phyloP scores from a whole-genome alignment of 2,329 filamentous ascomycete species.

The Oidium heveae region DNA sequence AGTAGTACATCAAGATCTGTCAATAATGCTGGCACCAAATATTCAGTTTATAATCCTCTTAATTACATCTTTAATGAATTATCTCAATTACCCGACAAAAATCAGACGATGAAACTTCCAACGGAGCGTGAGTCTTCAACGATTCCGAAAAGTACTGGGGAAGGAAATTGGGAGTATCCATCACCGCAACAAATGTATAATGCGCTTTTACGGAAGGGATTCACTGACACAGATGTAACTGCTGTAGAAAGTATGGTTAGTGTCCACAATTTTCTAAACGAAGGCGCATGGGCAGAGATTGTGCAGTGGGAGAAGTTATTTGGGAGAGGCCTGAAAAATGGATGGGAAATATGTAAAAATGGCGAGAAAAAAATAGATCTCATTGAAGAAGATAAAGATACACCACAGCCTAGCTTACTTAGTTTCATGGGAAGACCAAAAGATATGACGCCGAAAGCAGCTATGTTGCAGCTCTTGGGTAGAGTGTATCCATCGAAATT shows the following conservation, averaged over 20 bases:
- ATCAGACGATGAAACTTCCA: conserved; percentile 51
- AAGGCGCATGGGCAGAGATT: conserved; percentile 92
- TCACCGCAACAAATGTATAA: conserved; percentile 99
- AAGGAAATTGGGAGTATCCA: conserved; percentile 86
- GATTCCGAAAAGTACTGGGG: conserved; percentile 63
- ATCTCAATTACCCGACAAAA: conserved; percentile 50
- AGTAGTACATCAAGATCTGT: no score
- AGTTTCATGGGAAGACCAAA: conserved; percentile 74
- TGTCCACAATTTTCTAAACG: conserved; percentile 94
- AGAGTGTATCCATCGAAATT: conserved; percentile 59
- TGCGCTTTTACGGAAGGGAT: conserved; percentile 82
- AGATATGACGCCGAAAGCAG: conserved; percentile 78
- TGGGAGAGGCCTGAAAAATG: conserved; percentile 40
- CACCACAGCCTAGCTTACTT: conserved; percentile 43
- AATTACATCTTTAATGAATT: conserved; percentile 91
- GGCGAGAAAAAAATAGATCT: conserved; percentile 25
- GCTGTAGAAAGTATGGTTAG: conserved; percentile 93
- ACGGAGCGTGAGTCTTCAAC: conserved; percentile 64
- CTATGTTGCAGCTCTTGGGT: conserved; percentile 57
- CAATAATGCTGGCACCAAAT: no score
- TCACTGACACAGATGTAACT: conserved; percentile 78
- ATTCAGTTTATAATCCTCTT: conserved; percentile 48
- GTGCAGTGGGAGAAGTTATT: conserved; percentile 83
- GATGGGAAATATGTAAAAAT: conserved; percentile 54
- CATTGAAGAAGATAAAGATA: conserved; percentile 26